A percentile compares a stretch with the other conserved stretches of the same genome.
Evolutionary conservation across 2,329 filamentous ascomycete genomes (phyloP).

Genomic region (Cordyceps cicadae): DNA sequence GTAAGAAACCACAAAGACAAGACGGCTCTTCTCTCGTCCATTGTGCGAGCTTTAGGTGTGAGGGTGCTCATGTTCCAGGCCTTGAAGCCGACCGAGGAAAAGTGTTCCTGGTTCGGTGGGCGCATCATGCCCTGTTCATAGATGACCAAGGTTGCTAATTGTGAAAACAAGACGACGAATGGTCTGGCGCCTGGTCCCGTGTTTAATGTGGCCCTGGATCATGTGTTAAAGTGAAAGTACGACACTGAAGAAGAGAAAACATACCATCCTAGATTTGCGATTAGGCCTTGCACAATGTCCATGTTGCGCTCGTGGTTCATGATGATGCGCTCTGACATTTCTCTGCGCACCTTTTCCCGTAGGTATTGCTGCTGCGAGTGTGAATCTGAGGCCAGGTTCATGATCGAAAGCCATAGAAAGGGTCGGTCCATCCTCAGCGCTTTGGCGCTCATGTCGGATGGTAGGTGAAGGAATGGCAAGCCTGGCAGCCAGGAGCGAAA

Average conservation of each 20-base stretch:
- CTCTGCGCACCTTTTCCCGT: conserved; percentile 32
- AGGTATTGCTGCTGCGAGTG: conserved; percentile 31
- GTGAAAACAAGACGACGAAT: conserved; percentile 35
- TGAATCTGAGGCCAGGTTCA: conserved; percentile 36
- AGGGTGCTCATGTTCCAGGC: conserved; percentile 23
- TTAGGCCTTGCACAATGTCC: conserved; percentile 43
- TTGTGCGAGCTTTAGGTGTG: conserved; percentile 29
- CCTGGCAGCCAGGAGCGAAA: conserved; percentile 35
- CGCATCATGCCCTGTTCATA: conserved; percentile 39
- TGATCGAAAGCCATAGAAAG: conserved; percentile 43
- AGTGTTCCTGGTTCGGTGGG: conserved; percentile 27
- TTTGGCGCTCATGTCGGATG: conserved; percentile 27
- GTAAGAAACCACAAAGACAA: conserved; percentile 38
- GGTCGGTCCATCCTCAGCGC: conserved; percentile 34
- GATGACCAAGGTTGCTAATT: conserved; percentile 34
- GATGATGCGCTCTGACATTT: conserved; percentile 38
- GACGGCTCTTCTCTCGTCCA: conserved; percentile 42
- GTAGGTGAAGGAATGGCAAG: conserved; percentile 38
- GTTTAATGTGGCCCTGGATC: conserved; percentile 30
- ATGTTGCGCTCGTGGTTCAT: conserved; percentile 40
- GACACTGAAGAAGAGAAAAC: conserved; percentile 5
- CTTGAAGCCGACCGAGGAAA: conserved; percentile 29
- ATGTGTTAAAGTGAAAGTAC: conserved; percentile 7
- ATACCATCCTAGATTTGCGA: conserved; percentile 39
- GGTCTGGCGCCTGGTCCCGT: conserved; percentile 30